A percentile compares a stretch with the other conserved stretches of the same genome.
These are phyloP conservation scores for Fusarium sp. DNA, from an alignment of 2,329 filamentous ascomycete species.

Conservation along the genomic window DNA sequence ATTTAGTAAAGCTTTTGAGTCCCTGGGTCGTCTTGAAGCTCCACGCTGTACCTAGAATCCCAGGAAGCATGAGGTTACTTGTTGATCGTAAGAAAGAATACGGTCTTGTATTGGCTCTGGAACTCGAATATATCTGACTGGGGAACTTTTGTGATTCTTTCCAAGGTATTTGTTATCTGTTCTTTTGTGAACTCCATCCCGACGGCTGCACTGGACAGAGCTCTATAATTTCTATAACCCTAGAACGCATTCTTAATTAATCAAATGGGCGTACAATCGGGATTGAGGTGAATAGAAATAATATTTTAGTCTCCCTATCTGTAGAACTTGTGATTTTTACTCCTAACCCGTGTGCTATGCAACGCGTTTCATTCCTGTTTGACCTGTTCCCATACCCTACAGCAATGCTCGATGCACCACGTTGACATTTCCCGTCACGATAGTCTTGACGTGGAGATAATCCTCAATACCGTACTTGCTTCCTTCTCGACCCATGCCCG, in stretches of 20 bases:
- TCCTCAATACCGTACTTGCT: conserved; percentile 72
- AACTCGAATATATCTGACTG: not conserved
- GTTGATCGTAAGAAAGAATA: not conserved
- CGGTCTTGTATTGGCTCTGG: fast-evolving
- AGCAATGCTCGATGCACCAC: conserved; percentile 25
- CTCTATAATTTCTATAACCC: too few relatives aligned
- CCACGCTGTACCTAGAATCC: not conserved
- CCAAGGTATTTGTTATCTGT: not conserved
- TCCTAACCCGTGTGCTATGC: not conserved
- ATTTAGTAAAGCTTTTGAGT: not conserved
- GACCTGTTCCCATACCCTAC: too few relatives aligned
- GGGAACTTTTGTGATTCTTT: not conserved
- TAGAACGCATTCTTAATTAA: too few relatives aligned
- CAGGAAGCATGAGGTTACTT: not conserved
- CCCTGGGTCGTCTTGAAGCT: not conserved
- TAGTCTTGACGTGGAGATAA: conserved; percentile 67
- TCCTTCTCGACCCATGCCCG: conserved; percentile 71
- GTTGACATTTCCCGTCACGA: conserved; percentile 55
- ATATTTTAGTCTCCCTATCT: not conserved
- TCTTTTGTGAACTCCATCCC: too few relatives aligned
- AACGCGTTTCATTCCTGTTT: too few relatives aligned
- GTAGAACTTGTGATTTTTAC: not conserved
- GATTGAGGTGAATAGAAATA: not conserved
- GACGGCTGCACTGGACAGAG: too few relatives aligned
- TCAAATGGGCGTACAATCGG: too few relatives aligned